These are phyloP conservation scores for Solanum verrucosum DNA, from an alignment of 257 asterid species.

Conservation along the genomic window DNA sequence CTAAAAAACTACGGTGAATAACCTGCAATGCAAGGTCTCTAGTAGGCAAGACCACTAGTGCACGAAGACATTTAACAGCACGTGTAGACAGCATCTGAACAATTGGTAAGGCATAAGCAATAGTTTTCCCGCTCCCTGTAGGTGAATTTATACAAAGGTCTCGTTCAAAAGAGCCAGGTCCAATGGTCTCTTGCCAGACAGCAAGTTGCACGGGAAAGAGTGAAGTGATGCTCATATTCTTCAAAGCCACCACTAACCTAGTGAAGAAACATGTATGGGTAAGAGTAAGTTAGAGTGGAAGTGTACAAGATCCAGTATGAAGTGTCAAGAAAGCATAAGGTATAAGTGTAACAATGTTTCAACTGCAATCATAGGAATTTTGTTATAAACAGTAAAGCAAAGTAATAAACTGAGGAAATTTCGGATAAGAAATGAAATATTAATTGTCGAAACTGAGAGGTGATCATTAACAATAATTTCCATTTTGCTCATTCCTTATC, in stretches of 20 bases:
- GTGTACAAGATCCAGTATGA: not conserved
- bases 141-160: slow-evolving; percentile 87
- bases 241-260: slow-evolving; percentile 63
- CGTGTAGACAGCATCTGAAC: slow-evolving; percentile 67
- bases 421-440: not conserved
- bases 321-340: not conserved
- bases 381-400: not conserved
- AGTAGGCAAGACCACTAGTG: slow-evolving; percentile 90
- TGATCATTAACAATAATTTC: not conserved
- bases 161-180: slow-evolving; percentile 76
- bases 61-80: slow-evolving; percentile 64
- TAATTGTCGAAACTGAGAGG: not conserved
- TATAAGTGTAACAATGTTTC: not conserved
- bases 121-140: slow-evolving; percentile 92
- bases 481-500: not conserved
- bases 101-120: slow-evolving; percentile 85
- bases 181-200: slow-evolving; percentile 89
- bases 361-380: not conserved
- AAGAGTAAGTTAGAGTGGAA: not conserved
- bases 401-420: not conserved
- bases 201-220: slow-evolving; percentile 86
- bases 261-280: slow-evolving; percentile 1
- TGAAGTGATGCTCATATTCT: slow-evolving; percentile 49
- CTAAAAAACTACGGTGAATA: not conserved
- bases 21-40: slow-evolving; percentile 95